These are phyloP conservation scores for Trichoderma oligosporum DNA, from an alignment of 2,329 filamentous ascomycete genomes.

Conservation along the genomic window DNA sequence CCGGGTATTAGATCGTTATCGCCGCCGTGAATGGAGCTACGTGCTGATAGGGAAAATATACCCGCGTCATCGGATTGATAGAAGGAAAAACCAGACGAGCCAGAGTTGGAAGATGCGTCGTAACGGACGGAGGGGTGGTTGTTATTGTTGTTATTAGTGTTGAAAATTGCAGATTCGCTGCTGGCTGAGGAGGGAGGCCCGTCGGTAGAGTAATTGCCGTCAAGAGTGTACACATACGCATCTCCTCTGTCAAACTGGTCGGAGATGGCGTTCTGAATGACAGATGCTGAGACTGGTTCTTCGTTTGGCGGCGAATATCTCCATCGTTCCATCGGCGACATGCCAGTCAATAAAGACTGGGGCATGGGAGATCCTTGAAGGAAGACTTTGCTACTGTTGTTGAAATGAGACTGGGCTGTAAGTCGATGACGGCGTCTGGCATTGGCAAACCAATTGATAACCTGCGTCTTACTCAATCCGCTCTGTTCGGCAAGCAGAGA, in stretches of 20 bases:
- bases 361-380: conserved; percentile 44
- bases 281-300: conserved; percentile 39
- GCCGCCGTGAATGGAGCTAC: conserved; percentile 1
- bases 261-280: conserved; percentile 35
- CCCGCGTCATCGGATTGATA: conserved; percentile 16
- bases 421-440: conserved; percentile 46
- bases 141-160: too few relatives aligned
- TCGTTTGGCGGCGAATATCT: conserved; percentile 42
- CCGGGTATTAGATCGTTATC: conserved; percentile 16
- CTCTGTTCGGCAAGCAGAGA: conserved; percentile 38
- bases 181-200: conserved; percentile 33
- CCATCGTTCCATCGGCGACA: conserved; percentile 47
- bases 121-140: conserved; percentile 18
- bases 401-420: conserved; percentile 28
- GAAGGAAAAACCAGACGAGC: conserved; percentile 29
- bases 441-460: conserved; percentile 51
- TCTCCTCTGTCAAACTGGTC: neutral
- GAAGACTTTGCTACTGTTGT: conserved; percentile 28
- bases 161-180: conserved; percentile 30
- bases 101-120: conserved; percentile 28
- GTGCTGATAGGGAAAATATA: conserved; percentile 24
- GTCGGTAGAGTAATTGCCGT: conserved; percentile 22
- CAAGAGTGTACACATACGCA: neutral
- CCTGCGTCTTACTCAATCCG: conserved; percentile 43
- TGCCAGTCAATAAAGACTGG: conserved; percentile 29